phyloP scores from a whole-genome alignment of 192 early-diverging fungal species.

The Entophlyctis helioformis region DNA sequence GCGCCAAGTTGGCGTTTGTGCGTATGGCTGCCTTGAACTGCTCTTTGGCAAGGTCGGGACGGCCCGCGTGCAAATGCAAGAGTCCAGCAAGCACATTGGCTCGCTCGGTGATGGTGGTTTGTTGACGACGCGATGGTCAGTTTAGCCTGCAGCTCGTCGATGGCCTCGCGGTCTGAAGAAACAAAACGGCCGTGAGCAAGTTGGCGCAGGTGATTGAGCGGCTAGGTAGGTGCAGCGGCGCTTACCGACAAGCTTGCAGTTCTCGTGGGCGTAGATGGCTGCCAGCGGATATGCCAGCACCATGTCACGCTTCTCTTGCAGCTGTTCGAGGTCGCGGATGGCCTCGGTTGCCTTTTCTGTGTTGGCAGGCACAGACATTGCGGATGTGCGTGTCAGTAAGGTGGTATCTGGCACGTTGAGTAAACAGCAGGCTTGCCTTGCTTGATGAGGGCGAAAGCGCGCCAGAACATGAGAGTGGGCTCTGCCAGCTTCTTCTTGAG shows the following conservation, averaged over 20 bases:
- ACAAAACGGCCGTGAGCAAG: too few species aligned
- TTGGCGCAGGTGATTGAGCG: too few species aligned
- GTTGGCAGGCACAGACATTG: background rate
- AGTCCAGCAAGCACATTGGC: constrained; percentile 18
- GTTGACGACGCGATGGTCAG: constrained; percentile 18
- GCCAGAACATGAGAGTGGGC: constrained; percentile 34
- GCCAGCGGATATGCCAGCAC: constrained; percentile 21
- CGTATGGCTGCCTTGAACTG: constrained; percentile 14
- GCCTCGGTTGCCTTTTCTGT: constrained; percentile 26
- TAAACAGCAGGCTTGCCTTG: constrained; percentile 12
- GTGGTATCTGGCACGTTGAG: background rate
- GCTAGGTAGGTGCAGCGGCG: too few species aligned
- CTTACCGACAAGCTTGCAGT: constrained; percentile 30
- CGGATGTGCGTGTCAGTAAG: background rate
- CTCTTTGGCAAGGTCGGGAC: constrained; percentile 13
- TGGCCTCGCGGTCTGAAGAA: constrained; percentile 35
- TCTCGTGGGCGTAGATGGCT: constrained; percentile 37
- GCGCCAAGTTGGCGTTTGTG: constrained; percentile 7
- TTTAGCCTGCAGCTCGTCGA: constrained; percentile 35
- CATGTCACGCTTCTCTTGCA: constrained; percentile 39
- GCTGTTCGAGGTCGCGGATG: constrained; percentile 21
- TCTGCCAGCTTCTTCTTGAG: constrained; percentile 26
- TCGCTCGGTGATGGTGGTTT: constrained; percentile 8
- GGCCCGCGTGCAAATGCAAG: constrained; percentile 22
- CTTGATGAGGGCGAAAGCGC: constrained; percentile 15